These are phyloP conservation scores for Calycina herbarum DNA, from an alignment of 2,329 filamentous ascomycete genomes.

Conservation along the genomic window DNA sequence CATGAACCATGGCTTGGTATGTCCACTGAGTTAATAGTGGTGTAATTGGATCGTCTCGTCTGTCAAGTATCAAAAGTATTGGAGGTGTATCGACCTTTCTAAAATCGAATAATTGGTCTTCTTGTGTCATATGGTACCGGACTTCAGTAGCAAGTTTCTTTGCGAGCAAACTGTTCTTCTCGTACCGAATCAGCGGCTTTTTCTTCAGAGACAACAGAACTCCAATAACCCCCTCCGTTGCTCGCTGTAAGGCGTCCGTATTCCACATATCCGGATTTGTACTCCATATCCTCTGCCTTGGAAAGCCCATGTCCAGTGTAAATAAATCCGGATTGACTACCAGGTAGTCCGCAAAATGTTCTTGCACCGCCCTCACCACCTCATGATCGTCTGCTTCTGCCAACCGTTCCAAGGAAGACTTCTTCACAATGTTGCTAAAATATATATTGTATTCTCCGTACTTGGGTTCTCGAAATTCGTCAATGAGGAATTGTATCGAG, in stretches of 20 bases:
- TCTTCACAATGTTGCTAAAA: conserved; percentile 97
- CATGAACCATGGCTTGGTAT: conserved; percentile 99
- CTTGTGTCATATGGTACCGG: conserved; percentile 89
- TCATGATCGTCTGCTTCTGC: conserved; percentile 98
- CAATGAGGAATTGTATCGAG: conserved; percentile 89
- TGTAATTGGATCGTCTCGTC: conserved; percentile 91
- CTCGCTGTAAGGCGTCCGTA: conserved; percentile 79
- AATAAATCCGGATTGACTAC: conserved; percentile 95
- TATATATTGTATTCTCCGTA: conserved; percentile 98
- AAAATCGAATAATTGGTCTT: conserved; percentile 96
- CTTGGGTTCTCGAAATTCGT: conserved; percentile 92
- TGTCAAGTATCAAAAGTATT: conserved; percentile 85
- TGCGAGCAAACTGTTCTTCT: conserved; percentile 84
- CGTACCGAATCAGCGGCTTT: conserved; percentile 90
- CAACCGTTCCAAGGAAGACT: conserved; percentile 88
- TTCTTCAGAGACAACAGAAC: conserved; percentile 90
- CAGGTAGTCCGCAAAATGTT: conserved; percentile 94
- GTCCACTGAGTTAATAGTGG: conserved; percentile 97
- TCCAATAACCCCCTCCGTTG: conserved; percentile 83
- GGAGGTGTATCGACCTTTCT: conserved; percentile 92
- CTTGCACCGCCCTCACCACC: conserved; percentile 89
- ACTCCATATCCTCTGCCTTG: conserved; percentile 77
- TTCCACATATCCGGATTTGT: conserved; percentile 86
- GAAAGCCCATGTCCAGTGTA: conserved; percentile 72
- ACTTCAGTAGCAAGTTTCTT: conserved; percentile 94